phyloP scores from a whole-genome alignment of 2,329 filamentous ascomycete species.

The Fusarium sambucinum region DNA sequence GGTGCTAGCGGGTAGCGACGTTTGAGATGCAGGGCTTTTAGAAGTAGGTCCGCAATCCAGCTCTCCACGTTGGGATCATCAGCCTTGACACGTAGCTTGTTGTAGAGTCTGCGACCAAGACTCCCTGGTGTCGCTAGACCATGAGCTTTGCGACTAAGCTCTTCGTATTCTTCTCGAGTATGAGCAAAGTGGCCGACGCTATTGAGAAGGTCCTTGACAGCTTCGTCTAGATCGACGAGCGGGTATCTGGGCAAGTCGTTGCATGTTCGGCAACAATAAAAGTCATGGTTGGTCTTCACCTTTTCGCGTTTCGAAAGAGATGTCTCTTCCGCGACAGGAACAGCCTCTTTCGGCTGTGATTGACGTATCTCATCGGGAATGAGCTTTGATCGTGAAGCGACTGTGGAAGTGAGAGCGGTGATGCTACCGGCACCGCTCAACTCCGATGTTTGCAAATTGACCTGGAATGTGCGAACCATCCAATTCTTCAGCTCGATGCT shows the following conservation, averaged over 20 bases:
- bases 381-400: constrained; percentile 1
- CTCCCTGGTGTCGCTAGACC: background rate
- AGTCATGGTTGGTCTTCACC: background rate
- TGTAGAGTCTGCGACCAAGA: constrained; percentile 13
- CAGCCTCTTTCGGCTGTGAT: fast-evolving
- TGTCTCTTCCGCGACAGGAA: background rate
- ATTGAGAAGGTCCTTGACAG: constrained; percentile 3
- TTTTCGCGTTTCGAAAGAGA: background rate
- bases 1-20: constrained; percentile 15
- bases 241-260: constrained; percentile 4
- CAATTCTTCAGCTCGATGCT: constrained; percentile 21
- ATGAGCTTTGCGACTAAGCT: constrained; percentile 17
- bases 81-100: constrained; percentile 1
- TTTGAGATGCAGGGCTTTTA: constrained; percentile 10
- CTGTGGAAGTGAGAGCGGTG: constrained; percentile 3
- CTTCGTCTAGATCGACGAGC: constrained; percentile 12
- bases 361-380: background rate
- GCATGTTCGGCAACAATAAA: constrained; percentile 15
- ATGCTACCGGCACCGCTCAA: constrained; percentile 15
- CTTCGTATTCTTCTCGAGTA: constrained; percentile 3
- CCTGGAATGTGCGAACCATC: constrained; percentile 22
- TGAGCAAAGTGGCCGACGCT: constrained; percentile 11
- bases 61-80: constrained; percentile 13
- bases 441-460: constrained; percentile 13
- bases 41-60: constrained; percentile 13